Percentiles rank a stretch among this genome's conserved stretches.
phyloP scores from a whole-genome alignment of 768 basidiomycete species.

The Suillus alpinus region DNA sequence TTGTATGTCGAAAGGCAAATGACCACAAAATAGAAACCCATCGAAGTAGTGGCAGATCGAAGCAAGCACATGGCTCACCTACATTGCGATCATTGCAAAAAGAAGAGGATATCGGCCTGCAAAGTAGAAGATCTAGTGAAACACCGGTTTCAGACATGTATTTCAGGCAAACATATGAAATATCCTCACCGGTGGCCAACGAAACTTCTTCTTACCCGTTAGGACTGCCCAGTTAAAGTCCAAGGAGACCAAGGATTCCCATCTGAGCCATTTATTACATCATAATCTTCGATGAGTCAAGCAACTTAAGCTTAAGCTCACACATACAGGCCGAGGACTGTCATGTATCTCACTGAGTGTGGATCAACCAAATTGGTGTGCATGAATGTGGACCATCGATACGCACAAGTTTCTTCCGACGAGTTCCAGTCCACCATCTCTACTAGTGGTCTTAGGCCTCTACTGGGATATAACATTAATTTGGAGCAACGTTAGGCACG shows the following conservation, averaged over 20 bases:
- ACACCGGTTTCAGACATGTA: background rate
- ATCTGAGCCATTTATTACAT: slow-evolving; percentile 23
- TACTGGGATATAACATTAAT: background rate
- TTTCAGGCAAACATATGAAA: background rate
- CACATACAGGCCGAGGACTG: no score
- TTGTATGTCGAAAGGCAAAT: no score
- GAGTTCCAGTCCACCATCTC: no score
- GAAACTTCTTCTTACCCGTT: slow-evolving; percentile 38
- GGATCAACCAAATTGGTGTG: no score
- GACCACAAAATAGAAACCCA: no score
- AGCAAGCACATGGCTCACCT: slow-evolving; percentile 14
- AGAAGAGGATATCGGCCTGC: slow-evolving; percentile 41
- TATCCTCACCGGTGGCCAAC: slow-evolving; percentile 44
- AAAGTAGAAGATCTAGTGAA: slow-evolving; percentile 41
- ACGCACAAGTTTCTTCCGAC: background rate
- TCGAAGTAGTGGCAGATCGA: no score
- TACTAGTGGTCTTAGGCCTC: background rate
- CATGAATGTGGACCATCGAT: no score
- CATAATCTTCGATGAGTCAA: background rate
- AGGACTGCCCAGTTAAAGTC: slow-evolving; percentile 38
- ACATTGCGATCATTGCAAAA: slow-evolving; percentile 47
- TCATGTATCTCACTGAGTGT: no score
- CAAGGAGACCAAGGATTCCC: slow-evolving; percentile 42
- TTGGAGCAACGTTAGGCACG: no score
- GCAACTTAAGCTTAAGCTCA: no score